These are phyloP conservation scores for Polyporus tsugae DNA, from an alignment of 1,284 basidiomycete species.

Conservation along the genomic window DNA sequence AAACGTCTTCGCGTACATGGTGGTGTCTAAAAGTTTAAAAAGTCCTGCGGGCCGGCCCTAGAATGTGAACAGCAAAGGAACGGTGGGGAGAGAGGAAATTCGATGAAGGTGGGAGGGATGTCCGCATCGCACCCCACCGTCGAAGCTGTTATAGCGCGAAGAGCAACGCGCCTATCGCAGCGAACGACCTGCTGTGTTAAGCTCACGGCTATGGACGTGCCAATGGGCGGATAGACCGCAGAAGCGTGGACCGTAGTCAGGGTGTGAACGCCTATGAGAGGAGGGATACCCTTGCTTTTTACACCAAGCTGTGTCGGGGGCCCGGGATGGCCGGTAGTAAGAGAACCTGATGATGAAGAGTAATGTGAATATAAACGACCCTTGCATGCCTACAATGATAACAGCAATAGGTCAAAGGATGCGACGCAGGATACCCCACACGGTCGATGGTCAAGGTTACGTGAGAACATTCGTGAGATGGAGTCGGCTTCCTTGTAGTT, in stretches of 20 bases:
- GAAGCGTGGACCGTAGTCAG: constrained; percentile 6
- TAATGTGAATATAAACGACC: neutral
- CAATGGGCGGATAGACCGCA: constrained; percentile 10
- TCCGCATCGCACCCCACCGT: neutral
- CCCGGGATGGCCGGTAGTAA: neutral
- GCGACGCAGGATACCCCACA: neutral
- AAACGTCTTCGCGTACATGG: constrained; percentile 15
- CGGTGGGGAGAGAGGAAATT: neutral
- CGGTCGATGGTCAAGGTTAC: neutral
- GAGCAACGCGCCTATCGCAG: neutral
- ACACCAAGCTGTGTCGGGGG: neutral
- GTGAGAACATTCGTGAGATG: neutral
- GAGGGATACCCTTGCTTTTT: neutral
- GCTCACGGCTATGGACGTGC: neutral
- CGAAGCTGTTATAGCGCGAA: constrained; percentile 6
- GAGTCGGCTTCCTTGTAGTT: neutral
- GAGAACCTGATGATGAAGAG: constrained; percentile 4
- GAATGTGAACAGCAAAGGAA: constrained; percentile 1
- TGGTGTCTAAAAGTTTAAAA: neutral
- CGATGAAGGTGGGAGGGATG: neutral
- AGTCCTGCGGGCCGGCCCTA: constrained; percentile 16
- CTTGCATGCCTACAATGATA: neutral
- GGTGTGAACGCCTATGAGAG: neutral
- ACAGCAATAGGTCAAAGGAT: neutral
- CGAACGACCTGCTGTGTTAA: neutral